Base-by-base conservation (phyloP, 164 flowering plant genomes). In the Santalum album region DNA sequence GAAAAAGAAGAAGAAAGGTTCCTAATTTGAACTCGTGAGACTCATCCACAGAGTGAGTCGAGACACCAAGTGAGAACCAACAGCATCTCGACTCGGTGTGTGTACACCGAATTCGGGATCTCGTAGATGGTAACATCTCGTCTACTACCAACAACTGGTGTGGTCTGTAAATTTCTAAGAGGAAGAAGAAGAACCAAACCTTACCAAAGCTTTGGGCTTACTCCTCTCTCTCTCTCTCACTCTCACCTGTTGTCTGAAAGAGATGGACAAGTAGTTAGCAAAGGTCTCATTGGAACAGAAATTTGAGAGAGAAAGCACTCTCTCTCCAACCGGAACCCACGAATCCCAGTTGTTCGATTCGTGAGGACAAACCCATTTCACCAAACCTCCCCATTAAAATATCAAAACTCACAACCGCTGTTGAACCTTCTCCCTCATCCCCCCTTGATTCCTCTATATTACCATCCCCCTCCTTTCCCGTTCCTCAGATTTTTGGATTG, bases 301-400 rank as follows among this genome's bases (percentile, higher is more conserved):
- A 19, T 7, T 25, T 12, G 43, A 14, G 21, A 27, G 60, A 55
- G 81, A 76, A 60, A 67, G 67, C 58, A 76, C 66, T 36, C 81
- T 74, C 75, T 78, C 54, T 60, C 69, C 60, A 60, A n/a, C n/a
- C n/a, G n/a, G n/a, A n/a, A n/a, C 65, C 76, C 38, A 49, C 59
- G 39, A 49, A 53, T 24, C 53, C 60, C 34, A 29, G 34, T 29
- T 29, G 9, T 29, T 29, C 54, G 61, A 55, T 64, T 57, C 64
- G 51, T 70, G 22, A 65, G 64, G 78, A 69, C 49, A 83, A 65
- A 25, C 62, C 73, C 68, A 58, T 63, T 57, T 65, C 79, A 78
- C 83, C 81, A 79, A 78, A 72, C 65, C 59, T 29, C 25, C 61
- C 56, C 68, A 29, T 43, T 62, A 48, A 59, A 57, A 12, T 25